Conservation (phyloP, 106 monocot species). For the Dioscorea dumetorum region DNA sequence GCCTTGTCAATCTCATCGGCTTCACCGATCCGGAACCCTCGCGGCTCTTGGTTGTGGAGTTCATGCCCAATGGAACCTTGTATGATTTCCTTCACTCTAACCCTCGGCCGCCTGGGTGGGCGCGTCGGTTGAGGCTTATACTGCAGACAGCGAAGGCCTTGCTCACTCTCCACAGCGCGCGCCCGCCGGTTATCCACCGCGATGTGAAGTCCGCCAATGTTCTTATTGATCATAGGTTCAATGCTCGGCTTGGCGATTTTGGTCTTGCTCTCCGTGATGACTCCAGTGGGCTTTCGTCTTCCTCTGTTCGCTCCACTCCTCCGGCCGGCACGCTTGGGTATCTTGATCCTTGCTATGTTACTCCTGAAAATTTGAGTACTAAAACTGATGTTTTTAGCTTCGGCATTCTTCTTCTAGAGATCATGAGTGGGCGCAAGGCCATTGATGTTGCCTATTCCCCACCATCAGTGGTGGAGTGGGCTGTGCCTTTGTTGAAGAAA, state of each 20-base stretch:
- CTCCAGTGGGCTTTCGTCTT: background rate
- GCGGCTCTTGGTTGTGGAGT: slow-evolving; percentile 71
- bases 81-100: slow-evolving; percentile 76
- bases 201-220: slow-evolving; percentile 97
- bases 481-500: slow-evolving; percentile 67
- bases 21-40: slow-evolving; percentile 23
- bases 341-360: slow-evolving; percentile 82
- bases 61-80: slow-evolving; percentile 94
- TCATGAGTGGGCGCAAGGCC: slow-evolving; percentile 92
- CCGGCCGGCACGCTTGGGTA: slow-evolving; percentile 95
- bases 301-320: slow-evolving; percentile 40
- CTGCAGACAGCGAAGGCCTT: slow-evolving; percentile 81
- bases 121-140: slow-evolving; percentile 62
- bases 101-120: slow-evolving; percentile 60
- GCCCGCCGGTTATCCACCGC: slow-evolving; percentile 78
- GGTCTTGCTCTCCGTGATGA: slow-evolving; percentile 58
- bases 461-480: slow-evolving; percentile 91
- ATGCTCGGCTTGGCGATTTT: slow-evolving; percentile 86
- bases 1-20: slow-evolving; percentile 86
- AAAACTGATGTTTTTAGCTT: slow-evolving; percentile 98
- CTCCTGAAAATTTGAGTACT: slow-evolving; percentile 84
- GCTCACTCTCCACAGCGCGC: slow-evolving; percentile 49
- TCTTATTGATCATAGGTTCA: slow-evolving; percentile 53
- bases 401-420: slow-evolving; percentile 95
- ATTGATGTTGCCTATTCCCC: slow-evolving; percentile 89